Conservation (phyloP, 805 yeast genomes). For the Wickerhamomyces sydowiorum region DNA sequence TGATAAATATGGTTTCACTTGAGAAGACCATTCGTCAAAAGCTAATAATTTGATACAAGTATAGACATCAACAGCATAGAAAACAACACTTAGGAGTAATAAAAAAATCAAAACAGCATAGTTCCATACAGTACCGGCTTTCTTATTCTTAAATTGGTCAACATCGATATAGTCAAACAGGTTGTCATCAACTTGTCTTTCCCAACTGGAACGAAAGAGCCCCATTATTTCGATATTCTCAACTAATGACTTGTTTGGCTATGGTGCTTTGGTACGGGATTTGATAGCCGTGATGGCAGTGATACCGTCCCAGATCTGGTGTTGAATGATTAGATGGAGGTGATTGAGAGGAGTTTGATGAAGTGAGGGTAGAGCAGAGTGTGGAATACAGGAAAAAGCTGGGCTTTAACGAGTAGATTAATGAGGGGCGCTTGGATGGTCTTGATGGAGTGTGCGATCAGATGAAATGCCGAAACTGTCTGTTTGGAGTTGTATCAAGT, state of each 20-base stretch:
- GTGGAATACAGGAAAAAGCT: too few species aligned
- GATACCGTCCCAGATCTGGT: too few species aligned
- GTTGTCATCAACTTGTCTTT: constrained; percentile 26
- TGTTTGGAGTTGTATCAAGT: not conserved
- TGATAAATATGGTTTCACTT: constrained; percentile 42
- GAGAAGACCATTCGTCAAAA: constrained; percentile 61
- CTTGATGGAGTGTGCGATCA: too few species aligned
- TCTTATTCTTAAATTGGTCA: constrained; percentile 39
- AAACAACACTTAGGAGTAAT: constrained; percentile 41
- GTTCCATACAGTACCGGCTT: constrained; percentile 36
- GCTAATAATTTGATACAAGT: constrained; percentile 73
- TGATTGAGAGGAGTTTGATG: too few species aligned
- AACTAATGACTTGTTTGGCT: too few species aligned
- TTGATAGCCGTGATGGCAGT: too few species aligned
- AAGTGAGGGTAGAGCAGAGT: too few species aligned
- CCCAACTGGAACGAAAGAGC: constrained; percentile 26
- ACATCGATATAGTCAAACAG: constrained; percentile 47
- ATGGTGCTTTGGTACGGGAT: too few species aligned
- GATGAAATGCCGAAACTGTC: too few species aligned
- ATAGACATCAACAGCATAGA: constrained; percentile 68
- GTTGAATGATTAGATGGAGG: too few species aligned
- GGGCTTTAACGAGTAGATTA: too few species aligned
- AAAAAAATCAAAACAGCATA: constrained; percentile 33
- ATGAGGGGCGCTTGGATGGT: too few species aligned
- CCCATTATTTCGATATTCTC: constrained; percentile 16